Conservation (phyloP, 169 alveolate genomes). For the Miamiensis avidus region DNA sequence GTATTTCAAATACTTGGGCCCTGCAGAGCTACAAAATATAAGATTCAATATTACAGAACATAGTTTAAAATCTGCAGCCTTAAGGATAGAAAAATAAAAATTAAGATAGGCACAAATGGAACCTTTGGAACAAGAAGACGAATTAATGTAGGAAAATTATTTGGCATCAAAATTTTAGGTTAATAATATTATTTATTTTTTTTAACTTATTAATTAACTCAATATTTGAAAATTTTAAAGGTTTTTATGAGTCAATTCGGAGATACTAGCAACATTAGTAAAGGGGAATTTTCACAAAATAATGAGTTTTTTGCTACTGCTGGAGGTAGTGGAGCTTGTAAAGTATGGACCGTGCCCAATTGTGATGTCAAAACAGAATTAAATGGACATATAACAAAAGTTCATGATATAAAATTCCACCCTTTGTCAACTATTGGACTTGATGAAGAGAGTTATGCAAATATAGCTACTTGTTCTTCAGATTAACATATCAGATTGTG, state of each 20-base stretch:
- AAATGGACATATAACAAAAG: slow-evolving; percentile 77
- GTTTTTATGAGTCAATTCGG: slow-evolving; percentile 72
- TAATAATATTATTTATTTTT: no score
- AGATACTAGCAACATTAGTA: slow-evolving; percentile 66
- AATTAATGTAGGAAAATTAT: slow-evolving; percentile 33
- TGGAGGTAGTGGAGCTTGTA: slow-evolving; percentile 86
- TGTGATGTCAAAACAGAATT: slow-evolving; percentile 57
- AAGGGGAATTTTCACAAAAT: slow-evolving; percentile 75
- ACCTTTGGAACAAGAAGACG: slow-evolving; percentile 52
- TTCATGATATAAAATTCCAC: slow-evolving; percentile 71
- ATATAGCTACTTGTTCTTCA: slow-evolving; percentile 74
- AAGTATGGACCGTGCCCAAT: slow-evolving; percentile 71
- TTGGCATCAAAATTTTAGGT: slow-evolving; percentile 45
- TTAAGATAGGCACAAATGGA: slow-evolving; percentile 44
- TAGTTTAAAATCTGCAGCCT: slow-evolving; percentile 62
- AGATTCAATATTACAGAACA: slow-evolving; percentile 65
- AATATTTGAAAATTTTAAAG: slow-evolving; percentile 8
- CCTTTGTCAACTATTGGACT: slow-evolving; percentile 49
- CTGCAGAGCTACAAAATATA: slow-evolving; percentile 57
- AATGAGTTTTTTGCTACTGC: slow-evolving; percentile 70
- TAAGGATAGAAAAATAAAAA: slow-evolving; percentile 54
- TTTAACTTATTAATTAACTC: no score
- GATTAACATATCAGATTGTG: slow-evolving; percentile 77
- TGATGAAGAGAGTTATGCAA: slow-evolving; percentile 54
- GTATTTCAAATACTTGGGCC: slow-evolving; percentile 76